A percentile compares a stretch with the other conserved stretches of the same genome.
Evolutionary conservation across 2,329 filamentous ascomycete genomes (phyloP).

Genomic region (Paraphoma chrysanthemicola): DNA sequence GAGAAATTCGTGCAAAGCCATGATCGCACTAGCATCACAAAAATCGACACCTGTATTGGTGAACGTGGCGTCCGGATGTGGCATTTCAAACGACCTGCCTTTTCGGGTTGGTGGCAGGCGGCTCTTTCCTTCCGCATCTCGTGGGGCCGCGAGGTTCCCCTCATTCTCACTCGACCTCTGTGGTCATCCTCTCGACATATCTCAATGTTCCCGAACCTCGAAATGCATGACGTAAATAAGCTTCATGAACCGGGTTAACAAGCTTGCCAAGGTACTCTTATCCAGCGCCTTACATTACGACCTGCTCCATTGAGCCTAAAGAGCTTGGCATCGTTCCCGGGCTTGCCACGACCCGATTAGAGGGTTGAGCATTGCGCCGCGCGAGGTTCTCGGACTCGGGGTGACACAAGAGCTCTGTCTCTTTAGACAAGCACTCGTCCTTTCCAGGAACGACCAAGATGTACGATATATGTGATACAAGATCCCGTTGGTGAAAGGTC

Average conservation of each 20-base stretch:
- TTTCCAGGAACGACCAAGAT: no score
- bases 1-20: no score
- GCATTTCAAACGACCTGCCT: background rate
- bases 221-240: slow-evolving; percentile 29
- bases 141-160: slow-evolving; percentile 2
- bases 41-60: background rate
- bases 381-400: no score
- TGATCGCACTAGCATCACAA: no score
- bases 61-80: background rate
- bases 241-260: slow-evolving; percentile 15
- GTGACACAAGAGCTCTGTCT: no score
- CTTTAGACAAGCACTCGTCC: no score
- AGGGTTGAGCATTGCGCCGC: background rate
- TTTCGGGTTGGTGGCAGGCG: background rate
- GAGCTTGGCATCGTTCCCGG: background rate
- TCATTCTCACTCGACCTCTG: slow-evolving; percentile 2
- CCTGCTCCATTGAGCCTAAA: slow-evolving; percentile 23
- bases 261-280: slow-evolving; percentile 17
- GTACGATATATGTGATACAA: background rate
- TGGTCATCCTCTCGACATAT: background rate
- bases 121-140: background rate
- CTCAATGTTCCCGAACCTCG: background rate
- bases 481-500: background rate
- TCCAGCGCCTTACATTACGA: slow-evolving; percentile 14
- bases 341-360: slow-evolving; percentile 1